Percentiles rank a stretch among this genome's conserved stretches.
Evolutionary conservation across 2,329 filamentous ascomycete species (phyloP).

Genomic region (Claviceps sp.): DNA sequence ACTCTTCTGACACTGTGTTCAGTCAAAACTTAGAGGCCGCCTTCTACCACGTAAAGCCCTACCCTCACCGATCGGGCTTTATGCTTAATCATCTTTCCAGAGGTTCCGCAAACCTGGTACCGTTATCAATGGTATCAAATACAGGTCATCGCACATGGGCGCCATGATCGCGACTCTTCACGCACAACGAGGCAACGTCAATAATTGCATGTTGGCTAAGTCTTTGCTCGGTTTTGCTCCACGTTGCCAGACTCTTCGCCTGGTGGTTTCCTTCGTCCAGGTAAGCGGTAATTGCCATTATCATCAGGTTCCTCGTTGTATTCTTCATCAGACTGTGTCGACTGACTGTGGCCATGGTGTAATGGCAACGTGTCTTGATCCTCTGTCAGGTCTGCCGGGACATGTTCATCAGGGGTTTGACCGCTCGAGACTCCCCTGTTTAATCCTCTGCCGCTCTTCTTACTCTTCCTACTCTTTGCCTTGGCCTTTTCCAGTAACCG

Average conservation of each 20-base stretch:
- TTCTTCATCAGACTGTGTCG: constrained; percentile 26
- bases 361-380: constrained; percentile 10
- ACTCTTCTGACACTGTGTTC: not conserved
- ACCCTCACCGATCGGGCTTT: constrained; percentile 2
- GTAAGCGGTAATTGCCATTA: constrained; percentile 12
- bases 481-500: constrained; percentile 84
- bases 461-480: constrained; percentile 80
- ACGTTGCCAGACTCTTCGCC: constrained; percentile 8
- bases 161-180: not conserved
- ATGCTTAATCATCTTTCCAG: too few species aligned
- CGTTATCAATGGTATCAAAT: not conserved
- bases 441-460: constrained; percentile 56
- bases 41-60: not conserved
- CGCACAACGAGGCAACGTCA: constrained; percentile 1
- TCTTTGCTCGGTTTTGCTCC: constrained; percentile 5
- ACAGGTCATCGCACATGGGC: not conserved
- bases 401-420: constrained; percentile 12
- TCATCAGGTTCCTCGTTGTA: constrained; percentile 22
- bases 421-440: constrained; percentile 15
- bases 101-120: not conserved
- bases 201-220: constrained; percentile 3
- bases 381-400: constrained; percentile 11
- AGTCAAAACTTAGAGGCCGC: not conserved
- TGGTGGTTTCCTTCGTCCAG: constrained; percentile 6
- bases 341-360: constrained; percentile 19